These are phyloP conservation scores for Nannochloris sp. DNA, from an alignment of 139 green algal species.

Conservation along the genomic window DNA sequence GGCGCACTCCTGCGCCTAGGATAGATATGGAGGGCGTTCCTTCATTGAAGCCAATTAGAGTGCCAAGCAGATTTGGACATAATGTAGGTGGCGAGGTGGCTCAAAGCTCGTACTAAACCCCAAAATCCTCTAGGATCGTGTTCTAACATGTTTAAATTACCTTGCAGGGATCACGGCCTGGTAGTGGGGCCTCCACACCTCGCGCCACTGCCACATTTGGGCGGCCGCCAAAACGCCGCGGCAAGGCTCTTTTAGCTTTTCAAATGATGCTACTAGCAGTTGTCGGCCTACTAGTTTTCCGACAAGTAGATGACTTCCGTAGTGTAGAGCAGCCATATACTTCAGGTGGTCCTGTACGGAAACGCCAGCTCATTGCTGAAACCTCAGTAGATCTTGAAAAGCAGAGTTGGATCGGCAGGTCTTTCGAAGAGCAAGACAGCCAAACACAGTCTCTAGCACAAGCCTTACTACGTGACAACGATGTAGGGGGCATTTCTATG, in stretches of 20 bases:
- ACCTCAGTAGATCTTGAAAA: neutral
- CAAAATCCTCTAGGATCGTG: no score
- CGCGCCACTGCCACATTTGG: neutral
- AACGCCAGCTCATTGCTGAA: neutral
- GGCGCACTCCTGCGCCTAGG: no score
- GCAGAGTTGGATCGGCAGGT: neutral
- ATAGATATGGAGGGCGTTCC: no score
- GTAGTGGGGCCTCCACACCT: neutral
- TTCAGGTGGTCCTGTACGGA: neutral
- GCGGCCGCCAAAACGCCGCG: neutral
- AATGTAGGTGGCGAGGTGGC: no score
- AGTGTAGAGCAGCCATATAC: neutral
- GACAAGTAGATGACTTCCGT: neutral
- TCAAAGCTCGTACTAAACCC: no score
- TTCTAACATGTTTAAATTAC: no score
- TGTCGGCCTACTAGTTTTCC: neutral
- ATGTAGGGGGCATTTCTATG: neutral
- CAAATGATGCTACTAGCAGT: neutral
- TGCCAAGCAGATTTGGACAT: no score
- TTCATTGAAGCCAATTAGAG: no score
- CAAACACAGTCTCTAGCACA: neutral
- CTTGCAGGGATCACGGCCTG: neutral
- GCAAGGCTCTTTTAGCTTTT: neutral
- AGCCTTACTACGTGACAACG: constrained; percentile 1
- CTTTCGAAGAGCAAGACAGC: neutral